Base-by-base conservation (phyloP, 2,329 filamentous ascomycete genomes). In the Penicillium janthinellum region DNA sequence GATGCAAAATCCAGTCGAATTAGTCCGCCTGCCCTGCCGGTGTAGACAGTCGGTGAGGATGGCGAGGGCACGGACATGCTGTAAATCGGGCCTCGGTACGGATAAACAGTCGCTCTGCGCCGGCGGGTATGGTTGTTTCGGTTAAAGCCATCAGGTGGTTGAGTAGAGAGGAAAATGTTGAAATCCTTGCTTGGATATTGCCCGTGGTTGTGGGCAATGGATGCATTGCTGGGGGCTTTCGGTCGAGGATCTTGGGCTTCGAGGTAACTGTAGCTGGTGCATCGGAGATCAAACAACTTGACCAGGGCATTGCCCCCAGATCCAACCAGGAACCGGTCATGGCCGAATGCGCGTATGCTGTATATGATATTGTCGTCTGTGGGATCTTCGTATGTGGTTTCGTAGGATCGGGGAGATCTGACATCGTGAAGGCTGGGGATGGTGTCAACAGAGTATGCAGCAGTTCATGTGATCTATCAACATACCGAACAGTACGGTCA, bases 211-310 rank as follows among this genome's bases (percentile, higher is more conserved):
- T 44, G 56, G 39, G 44, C 42, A 35, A 52, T 49, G 10, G 51
- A 37, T 17, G 48, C 54, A 42, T 1, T 22, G 17, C 20, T 58
- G 14, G 11, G 44, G 55, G 22, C 50, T 57, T 44, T n/a, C 25
- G 10, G 51, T 44, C 45, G 20, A 48, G 50, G 56, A 12, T 42
- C 28, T 20, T 64, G 68, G 28, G 73, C 64, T 22, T 74, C 66
- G 10, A 69, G 68, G 39, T 76, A 74, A 55, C 59, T 71, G 64
- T 77, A 77, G 14, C 63, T 67, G 22, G 68, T 74, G n/a, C 67
- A 77, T 25, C 86, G 84, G 45, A 89, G 69, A 65, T 89, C 86
- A 64, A 87, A 89, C 4, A 88, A 75, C 65, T 88, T 88, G 47
- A 89, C 73, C 53, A 87, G 77, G 47, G 80, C 82, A 70, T 88